phyloP scores from a whole-genome alignment of 2,329 filamentous ascomycete genomes.

The Thermoascus crustaceus region DNA sequence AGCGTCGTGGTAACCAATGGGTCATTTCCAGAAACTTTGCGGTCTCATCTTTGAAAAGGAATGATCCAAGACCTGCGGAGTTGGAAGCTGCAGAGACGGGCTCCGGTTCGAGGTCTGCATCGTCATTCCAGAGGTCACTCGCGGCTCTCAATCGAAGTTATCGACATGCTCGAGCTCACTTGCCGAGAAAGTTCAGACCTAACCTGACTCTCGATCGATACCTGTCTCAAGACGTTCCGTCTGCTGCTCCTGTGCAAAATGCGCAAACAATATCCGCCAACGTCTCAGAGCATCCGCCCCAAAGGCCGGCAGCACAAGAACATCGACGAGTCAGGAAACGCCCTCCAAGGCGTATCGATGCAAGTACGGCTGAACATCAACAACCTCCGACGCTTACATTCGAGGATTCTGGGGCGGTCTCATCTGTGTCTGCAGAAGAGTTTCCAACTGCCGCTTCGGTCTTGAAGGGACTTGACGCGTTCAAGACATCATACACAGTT shows the following conservation, averaged over 20 bases:
- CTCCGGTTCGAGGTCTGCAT: constrained; percentile 8
- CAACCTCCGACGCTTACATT: constrained; percentile 27
- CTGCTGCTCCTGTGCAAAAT: constrained; percentile 3
- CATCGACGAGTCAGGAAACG: constrained; percentile 18
- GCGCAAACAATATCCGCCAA: background rate
- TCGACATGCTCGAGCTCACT: constrained; percentile 14
- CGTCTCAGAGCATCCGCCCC: background rate
- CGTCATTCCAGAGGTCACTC: constrained; percentile 25
- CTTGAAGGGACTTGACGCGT: constrained; percentile 40
- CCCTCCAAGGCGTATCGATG: constrained; percentile 38
- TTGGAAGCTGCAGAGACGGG: constrained; percentile 11
- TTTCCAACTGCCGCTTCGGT: constrained; percentile 5
- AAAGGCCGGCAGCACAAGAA: background rate
- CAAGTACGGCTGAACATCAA: constrained; percentile 38
- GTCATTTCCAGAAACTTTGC: constrained; percentile 25
- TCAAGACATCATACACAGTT: constrained; percentile 42
- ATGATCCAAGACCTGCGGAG: constrained; percentile 28
- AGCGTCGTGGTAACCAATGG: constrained; percentile 23
- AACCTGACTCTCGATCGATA: constrained; percentile 30
- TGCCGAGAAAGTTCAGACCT: constrained; percentile 10
- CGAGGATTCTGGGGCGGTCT: constrained; percentile 11
- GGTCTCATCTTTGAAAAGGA: constrained; percentile 29
- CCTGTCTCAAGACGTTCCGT: constrained; percentile 16
- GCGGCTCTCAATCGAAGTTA: constrained; percentile 25
- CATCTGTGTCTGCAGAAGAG: constrained; percentile 3